Evolutionary conservation across 1,284 basidiomycete species (phyloP).

Genomic region (Pseudozyma flocculosa): DNA sequence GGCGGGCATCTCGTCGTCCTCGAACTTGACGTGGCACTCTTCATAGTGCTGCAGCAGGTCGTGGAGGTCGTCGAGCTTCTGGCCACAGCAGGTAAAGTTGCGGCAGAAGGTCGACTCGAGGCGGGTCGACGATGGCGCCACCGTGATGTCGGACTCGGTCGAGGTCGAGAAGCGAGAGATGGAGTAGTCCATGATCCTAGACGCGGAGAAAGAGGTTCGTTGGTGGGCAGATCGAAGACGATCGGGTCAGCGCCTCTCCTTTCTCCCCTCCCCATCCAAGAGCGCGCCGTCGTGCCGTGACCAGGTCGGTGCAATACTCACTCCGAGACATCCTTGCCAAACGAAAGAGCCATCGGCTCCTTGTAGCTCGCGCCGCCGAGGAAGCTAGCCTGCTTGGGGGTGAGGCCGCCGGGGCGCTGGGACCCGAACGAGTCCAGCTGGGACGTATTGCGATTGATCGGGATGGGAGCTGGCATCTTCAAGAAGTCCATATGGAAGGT

Average conservation of each 20-base stretch:
- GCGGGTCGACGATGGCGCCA: slow-evolving; percentile 48
- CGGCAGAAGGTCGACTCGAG: slow-evolving; percentile 57
- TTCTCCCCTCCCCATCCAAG: too few species aligned
- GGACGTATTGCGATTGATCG: slow-evolving; percentile 24
- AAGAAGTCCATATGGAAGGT: background rate
- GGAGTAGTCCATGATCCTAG: slow-evolving; percentile 55
- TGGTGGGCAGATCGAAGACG: background rate
- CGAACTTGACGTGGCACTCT: slow-evolving; percentile 55
- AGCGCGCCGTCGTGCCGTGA: too few species aligned
- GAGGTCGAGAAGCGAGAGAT: slow-evolving; percentile 51
- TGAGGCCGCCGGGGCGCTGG: slow-evolving; percentile 32
- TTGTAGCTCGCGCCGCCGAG: slow-evolving; percentile 47
- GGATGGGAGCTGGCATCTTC: slow-evolving; percentile 40
- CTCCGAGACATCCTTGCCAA: slow-evolving; percentile 54
- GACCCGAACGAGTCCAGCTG: slow-evolving; percentile 31
- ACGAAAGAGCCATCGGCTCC: slow-evolving; percentile 53
- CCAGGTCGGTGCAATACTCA: too few species aligned
- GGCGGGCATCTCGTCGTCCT: slow-evolving; percentile 52
- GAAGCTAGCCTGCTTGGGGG: slow-evolving; percentile 30
- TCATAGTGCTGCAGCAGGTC: slow-evolving; percentile 58
- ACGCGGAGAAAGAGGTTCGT: background rate
- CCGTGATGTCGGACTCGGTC: slow-evolving; percentile 50
- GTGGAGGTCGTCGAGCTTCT: slow-evolving; percentile 53
- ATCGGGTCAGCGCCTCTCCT: too few species aligned
- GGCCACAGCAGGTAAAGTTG: slow-evolving; percentile 56